Conservation (phyloP, 345 rosid species). For the Adansonia digitata region DNA sequence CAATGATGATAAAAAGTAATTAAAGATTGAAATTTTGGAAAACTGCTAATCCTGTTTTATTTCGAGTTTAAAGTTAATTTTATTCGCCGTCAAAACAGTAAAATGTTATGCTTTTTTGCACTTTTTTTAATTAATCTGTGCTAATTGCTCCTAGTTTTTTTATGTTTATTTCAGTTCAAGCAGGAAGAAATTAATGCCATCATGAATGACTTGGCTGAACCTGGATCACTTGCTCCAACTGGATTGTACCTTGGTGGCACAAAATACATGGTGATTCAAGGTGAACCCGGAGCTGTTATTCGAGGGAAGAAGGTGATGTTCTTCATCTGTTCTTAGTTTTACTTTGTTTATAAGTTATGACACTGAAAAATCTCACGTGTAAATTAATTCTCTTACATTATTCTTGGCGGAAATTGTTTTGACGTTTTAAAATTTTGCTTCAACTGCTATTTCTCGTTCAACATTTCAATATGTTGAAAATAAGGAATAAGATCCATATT, state of each 20-base stretch:
- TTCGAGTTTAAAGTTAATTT: neutral
- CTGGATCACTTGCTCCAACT: conserved; percentile 80
- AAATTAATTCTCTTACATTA: neutral
- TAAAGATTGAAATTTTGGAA: neutral
- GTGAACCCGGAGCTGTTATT: conserved; percentile 74
- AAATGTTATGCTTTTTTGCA: neutral
- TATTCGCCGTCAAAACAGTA: neutral
- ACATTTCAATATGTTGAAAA: neutral
- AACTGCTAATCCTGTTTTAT: neutral
- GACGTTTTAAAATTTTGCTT: neutral
- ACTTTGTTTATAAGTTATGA: neutral
- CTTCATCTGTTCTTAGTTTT: neutral
- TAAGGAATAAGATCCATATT: neutral
- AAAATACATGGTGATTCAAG: conserved; percentile 91
- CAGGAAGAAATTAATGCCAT: conserved; percentile 55
- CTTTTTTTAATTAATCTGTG: neutral
- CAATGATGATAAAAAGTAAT: neutral
- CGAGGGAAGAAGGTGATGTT: conserved; percentile 74
- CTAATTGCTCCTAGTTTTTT: conserved; percentile 12
- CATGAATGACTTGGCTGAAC: conserved; percentile 57
- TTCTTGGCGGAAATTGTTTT: neutral
- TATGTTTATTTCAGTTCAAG: conserved; percentile 46
- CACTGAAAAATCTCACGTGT: neutral
- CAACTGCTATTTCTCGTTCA: neutral
- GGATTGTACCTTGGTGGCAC: conserved; percentile 64